Conservation (phyloP, 805 yeast species). For the Diddensiella caesifluorescens region DNA sequence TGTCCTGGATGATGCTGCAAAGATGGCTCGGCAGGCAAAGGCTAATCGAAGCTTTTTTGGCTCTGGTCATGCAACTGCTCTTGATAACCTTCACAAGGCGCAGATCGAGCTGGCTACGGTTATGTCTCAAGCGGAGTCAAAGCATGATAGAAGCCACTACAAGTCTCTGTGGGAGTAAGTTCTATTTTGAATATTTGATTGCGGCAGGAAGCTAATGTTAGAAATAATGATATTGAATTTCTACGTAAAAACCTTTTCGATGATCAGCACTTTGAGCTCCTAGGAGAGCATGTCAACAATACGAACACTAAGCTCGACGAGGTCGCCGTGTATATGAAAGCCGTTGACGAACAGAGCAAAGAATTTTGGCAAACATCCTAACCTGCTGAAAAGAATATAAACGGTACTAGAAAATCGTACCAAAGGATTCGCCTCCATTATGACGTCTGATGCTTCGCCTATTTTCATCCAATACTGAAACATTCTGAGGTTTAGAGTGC, state of each 20-base stretch:
- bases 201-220: slow-evolving; percentile 6
- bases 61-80: slow-evolving; percentile 42
- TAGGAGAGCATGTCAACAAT: slow-evolving; percentile 45
- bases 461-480: slow-evolving; percentile 17
- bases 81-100: slow-evolving; percentile 49
- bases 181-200: slow-evolving; percentile 17
- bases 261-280: slow-evolving; percentile 47
- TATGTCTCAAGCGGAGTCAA: slow-evolving; percentile 32
- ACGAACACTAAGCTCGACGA: slow-evolving; percentile 45
- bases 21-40: slow-evolving; percentile 42
- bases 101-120: slow-evolving; percentile 46
- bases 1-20: slow-evolving; percentile 71
- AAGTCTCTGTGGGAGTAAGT: slow-evolving; percentile 32
- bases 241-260: slow-evolving; percentile 38
- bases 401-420: slow-evolving; percentile 18
- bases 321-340: slow-evolving; percentile 43
- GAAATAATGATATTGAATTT: slow-evolving; percentile 30
- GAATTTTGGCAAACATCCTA: slow-evolving; percentile 25
- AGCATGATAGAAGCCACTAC: slow-evolving; percentile 26
- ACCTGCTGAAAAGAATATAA: background rate
- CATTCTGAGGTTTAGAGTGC: slow-evolving; percentile 46
- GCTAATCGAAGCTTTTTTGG: slow-evolving; percentile 36
- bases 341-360: slow-evolving; percentile 29
- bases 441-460: slow-evolving; percentile 5
- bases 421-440: slow-evolving; percentile 16